Conservation (phyloP, 352 stramenopile genomes). For the Phytophthora brassicae region DNA sequence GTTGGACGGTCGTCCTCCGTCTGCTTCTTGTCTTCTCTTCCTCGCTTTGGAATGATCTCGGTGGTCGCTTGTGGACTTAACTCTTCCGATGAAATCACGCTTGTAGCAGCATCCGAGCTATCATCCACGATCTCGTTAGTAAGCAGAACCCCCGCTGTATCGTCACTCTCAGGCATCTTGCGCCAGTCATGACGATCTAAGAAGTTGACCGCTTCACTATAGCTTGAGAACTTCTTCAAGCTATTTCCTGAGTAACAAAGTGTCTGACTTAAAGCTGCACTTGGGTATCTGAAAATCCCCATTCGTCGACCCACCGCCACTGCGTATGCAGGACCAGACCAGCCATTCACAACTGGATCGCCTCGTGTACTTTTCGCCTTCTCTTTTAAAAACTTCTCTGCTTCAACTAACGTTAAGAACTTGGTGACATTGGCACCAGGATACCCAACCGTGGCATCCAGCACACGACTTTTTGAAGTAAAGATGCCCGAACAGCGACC, state of each 20-base stretch:
- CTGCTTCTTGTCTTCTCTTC: slow-evolving; percentile 2
- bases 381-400: slow-evolving; percentile 37
- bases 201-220: slow-evolving; percentile 48
- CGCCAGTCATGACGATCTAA: slow-evolving; percentile 27
- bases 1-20: neutral
- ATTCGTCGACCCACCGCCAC: slow-evolving; percentile 50
- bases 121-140: neutral
- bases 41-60: slow-evolving; percentile 6
- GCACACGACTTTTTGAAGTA: slow-evolving; percentile 13
- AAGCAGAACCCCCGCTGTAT: neutral
- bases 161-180: neutral
- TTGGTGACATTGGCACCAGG: slow-evolving; percentile 48
- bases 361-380: neutral
- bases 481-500: slow-evolving; percentile 20
- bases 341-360: neutral
- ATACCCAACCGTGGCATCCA: slow-evolving; percentile 7
- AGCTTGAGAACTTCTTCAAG: slow-evolving; percentile 51
- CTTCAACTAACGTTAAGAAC: slow-evolving; percentile 48
- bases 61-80: neutral
- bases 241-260: slow-evolving; percentile 40
- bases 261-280: slow-evolving; percentile 43
- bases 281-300: slow-evolving; percentile 47
- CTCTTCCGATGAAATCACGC: neutral
- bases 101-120: neutral
- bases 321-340: slow-evolving; percentile 32